Evolutionary conservation across 1,284 basidiomycete species (phyloP), one percentile per base, ranked within the genome.

Genomic region (Schizophyllum commune): DNA sequence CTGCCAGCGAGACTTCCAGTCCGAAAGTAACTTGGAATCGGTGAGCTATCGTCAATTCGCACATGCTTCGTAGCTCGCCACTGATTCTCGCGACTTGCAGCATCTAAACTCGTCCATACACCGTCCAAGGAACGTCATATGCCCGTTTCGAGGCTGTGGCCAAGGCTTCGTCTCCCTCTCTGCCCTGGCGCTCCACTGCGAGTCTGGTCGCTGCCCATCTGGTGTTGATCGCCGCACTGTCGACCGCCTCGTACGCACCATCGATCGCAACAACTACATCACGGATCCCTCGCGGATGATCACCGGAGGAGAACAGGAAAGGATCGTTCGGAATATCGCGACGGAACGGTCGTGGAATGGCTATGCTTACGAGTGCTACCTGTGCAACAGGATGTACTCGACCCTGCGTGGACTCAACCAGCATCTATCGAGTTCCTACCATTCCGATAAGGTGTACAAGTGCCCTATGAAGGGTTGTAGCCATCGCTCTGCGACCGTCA

Each of bases 161-260:
- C 64, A 64, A 52, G 62, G 52, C 3, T 83, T 83, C 66, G 71
- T 80, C 53, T 77, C 74, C 51, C 70, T 66, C 33, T 77, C 79
- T 5, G 77, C 81, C 5, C 69, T 83, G 58, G 68, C 79, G 32
- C 72, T 76, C 15, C 82, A 83, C 65, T 73, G 81, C 63, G 82
- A 83, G 62, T 66, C 68, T 13, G 81, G 80, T 0, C 56, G 59
- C 2, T 83, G 82, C 64, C 34, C 63, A 52, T 80, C 79, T 0
- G 75, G 77, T n/a, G 68, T 74, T 52, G 65, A 73, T 60, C 77
- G 79, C 56, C 58, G 64, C 55, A 67, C 62, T 60, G 68, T 78
- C 61, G 69, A 79, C 64, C 68, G 64, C 56, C 69, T 65, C 62
- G 63, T 79, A 39, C 74, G 71, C 58, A 27, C 69, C 34, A 66